A percentile compares a stretch with the other conserved stretches of the same genome.
phyloP scores from a whole-genome alignment of 129 eudicot genomes.

The Flaveria ramosissima region DNA sequence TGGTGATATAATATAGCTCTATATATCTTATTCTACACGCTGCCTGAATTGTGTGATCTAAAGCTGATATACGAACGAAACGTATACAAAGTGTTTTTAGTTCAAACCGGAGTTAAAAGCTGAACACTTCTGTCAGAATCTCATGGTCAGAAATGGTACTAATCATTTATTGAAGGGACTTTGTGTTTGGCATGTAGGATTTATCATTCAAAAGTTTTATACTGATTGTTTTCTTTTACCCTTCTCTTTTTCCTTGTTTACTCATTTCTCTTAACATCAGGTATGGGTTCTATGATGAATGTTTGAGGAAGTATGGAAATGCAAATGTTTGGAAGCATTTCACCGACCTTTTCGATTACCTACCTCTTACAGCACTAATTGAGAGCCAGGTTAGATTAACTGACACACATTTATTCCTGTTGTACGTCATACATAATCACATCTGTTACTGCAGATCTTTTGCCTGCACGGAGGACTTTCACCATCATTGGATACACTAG shows the following conservation, averaged over 20 bases:
- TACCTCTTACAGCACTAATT: constrained; percentile 76
- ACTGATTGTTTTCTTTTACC: background rate
- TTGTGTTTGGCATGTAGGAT: too few species aligned
- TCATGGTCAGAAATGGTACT: background rate
- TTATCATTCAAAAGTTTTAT: too few species aligned
- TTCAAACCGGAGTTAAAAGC: too few species aligned
- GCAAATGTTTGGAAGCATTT: constrained; percentile 29
- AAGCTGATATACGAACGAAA: too few species aligned
- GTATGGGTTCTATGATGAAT: constrained; percentile 64
- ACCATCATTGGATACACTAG: constrained; percentile 25
- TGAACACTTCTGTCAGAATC: too few species aligned
- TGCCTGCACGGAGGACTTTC: background rate
- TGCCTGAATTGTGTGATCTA: too few species aligned
- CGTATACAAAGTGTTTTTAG: too few species aligned
- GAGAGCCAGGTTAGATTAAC: constrained; percentile 36
- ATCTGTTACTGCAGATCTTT: constrained; percentile 14
- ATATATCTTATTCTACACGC: background rate
- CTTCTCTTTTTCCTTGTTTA: constrained; percentile 4
- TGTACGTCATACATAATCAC: background rate
- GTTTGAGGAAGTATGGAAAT: constrained; percentile 17
- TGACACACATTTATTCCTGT: background rate
- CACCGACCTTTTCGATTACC: constrained; percentile 78
- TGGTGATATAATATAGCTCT: constrained; percentile 11
- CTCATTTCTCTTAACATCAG: background rate
- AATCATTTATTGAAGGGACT: too few species aligned